phyloP scores from a whole-genome alignment of 2,329 filamentous ascomycete genomes.

The Emergomyces pasteurianus region DNA sequence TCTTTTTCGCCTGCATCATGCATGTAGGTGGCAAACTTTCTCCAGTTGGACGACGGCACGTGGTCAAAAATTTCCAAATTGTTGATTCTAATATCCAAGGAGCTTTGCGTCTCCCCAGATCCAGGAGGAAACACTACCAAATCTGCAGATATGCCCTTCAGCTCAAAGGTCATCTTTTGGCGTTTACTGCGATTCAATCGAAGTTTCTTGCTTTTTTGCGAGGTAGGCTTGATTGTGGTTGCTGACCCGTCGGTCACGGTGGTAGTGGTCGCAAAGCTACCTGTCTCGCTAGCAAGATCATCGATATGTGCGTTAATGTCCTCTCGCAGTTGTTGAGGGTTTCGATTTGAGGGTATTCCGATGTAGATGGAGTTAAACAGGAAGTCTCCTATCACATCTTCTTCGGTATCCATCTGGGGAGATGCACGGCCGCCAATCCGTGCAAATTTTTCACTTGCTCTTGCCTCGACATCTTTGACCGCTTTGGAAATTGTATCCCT shows the following conservation, averaged over 20 bases:
- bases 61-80: conserved; percentile 90
- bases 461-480: conserved; percentile 74
- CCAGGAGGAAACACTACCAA: conserved; percentile 66
- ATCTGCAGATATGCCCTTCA: conserved; percentile 73
- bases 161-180: conserved; percentile 92
- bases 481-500: conserved; percentile 76
- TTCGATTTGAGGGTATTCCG: conserved; percentile 72
- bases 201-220: conserved; percentile 45
- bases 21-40: conserved; percentile 92
- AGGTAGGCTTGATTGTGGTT: conserved; percentile 21
- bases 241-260: conserved; percentile 30
- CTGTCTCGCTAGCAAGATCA: conserved; percentile 76
- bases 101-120: conserved; percentile 72
- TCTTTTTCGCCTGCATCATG: conserved; percentile 77
- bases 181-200: conserved; percentile 73
- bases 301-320: conserved; percentile 84
- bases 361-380: conserved; percentile 99
- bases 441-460: conserved; percentile 62
- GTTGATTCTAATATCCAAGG: conserved; percentile 68
- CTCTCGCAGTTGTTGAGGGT: conserved; percentile 66
- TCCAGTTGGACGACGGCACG: conserved; percentile 91
- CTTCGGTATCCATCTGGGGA: conserved; percentile 57
- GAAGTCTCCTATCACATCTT: conserved; percentile 83
- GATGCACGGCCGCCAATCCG: conserved; percentile 45
- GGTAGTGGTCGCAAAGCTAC: conserved; percentile 71